phyloP scores from a whole-genome alignment of 2,329 filamentous ascomycete genomes.

The Trichoderma endophyticum region DNA sequence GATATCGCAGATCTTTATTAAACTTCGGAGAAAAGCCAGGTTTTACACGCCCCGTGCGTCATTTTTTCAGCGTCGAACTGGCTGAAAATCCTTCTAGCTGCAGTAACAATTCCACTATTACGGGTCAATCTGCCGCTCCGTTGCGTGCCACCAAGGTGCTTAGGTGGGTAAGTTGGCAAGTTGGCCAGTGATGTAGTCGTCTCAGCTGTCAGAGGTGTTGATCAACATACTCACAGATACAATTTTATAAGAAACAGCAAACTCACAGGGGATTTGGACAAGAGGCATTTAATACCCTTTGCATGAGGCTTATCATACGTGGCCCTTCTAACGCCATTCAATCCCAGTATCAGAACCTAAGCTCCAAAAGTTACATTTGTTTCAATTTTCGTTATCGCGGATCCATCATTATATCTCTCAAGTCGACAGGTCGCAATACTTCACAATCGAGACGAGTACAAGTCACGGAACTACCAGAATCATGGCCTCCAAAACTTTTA shows the following conservation, averaged over 20 bases:
- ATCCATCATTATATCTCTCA: neutral
- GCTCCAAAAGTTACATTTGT: neutral
- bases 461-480: neutral
- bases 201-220: neutral
- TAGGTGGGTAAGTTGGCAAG: neutral
- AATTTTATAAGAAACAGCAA: conserved; percentile 7
- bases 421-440: neutral
- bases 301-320: neutral
- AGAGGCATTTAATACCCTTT: neutral
- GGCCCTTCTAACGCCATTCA: neutral
- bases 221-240: neutral
- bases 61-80: neutral
- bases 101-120: neutral
- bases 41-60: conserved; percentile 9
- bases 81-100: neutral
- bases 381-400: neutral
- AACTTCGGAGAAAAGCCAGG: neutral
- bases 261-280: neutral
- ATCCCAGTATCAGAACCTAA: neutral
- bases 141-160: neutral
- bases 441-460: neutral
- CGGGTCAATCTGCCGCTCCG: neutral
- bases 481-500: conserved; percentile 40
- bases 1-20: conserved; percentile 9
- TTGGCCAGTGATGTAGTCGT: neutral